Conservation (phyloP, 768 basidiomycete species). For the Rhodosporidiobolus odoratus region DNA sequence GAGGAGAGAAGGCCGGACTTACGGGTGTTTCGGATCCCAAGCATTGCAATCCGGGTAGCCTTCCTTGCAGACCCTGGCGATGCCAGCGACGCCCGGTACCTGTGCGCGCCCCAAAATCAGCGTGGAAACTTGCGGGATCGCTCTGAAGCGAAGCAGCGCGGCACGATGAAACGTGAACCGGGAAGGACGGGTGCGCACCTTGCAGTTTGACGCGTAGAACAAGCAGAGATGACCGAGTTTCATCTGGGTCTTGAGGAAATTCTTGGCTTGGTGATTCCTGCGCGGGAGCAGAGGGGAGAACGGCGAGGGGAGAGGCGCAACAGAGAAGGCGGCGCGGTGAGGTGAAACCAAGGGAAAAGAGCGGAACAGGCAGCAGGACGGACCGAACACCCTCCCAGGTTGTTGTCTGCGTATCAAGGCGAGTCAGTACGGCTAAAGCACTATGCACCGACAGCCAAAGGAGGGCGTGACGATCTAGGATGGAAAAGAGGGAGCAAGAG, state of each 20-base stretch:
- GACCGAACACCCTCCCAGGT: constrained; percentile 34
- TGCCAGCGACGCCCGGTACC: constrained; percentile 64
- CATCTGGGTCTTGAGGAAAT: constrained; percentile 33
- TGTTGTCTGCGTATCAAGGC: neutral
- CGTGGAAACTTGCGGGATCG: neutral
- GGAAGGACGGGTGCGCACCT: constrained; percentile 51
- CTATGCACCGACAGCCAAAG: no score
- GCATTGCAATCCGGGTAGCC: constrained; percentile 79
- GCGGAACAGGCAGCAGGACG: neutral
- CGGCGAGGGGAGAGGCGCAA: neutral
- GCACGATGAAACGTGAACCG: neutral
- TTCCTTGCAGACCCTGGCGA: constrained; percentile 75
- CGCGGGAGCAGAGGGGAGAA: neutral
- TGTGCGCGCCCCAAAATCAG: neutral
- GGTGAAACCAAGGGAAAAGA: neutral
- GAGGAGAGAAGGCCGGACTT: neutral
- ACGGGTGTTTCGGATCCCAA: constrained; percentile 44
- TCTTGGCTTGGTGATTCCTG: constrained; percentile 40
- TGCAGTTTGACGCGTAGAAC: constrained; percentile 81
- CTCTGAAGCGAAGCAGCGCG: neutral
- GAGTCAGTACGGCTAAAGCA: no score
- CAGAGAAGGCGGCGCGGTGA: neutral
- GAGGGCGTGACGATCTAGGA: no score
- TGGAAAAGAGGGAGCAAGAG: neutral
- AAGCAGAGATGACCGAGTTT: constrained; percentile 31